A percentile compares a stretch with the other conserved stretches of the same genome.
These are phyloP conservation scores for Lachnellula cervina DNA, from an alignment of 2,329 filamentous ascomycete genomes.

Conservation along the genomic window DNA sequence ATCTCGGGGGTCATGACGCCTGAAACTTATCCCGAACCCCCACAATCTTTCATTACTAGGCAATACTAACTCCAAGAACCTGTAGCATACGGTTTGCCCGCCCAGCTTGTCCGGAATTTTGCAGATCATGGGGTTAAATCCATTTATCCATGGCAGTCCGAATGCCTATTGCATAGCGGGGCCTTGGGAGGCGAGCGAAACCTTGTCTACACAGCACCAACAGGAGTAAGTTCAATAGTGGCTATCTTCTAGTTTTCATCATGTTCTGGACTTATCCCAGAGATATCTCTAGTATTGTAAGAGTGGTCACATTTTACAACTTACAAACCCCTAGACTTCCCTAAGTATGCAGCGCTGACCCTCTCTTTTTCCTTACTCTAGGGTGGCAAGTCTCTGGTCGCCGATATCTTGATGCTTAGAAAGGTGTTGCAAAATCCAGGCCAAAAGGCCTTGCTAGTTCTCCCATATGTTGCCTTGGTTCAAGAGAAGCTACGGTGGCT, in stretches of 20 bases:
- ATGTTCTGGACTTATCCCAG: background rate
- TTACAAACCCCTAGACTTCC: background rate
- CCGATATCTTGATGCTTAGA: conserved; percentile 68
- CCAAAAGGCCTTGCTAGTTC: conserved; percentile 65
- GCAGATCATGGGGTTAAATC: conserved; percentile 60
- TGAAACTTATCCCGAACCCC: too few species aligned
- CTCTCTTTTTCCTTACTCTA: background rate
- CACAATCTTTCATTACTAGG: too few species aligned
- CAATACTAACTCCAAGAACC: too few species aligned
- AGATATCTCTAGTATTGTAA: background rate
- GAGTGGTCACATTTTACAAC: background rate
- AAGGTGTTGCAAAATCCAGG: conserved; percentile 58
- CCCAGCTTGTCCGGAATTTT: conserved; percentile 59
- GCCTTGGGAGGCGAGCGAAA: conserved; percentile 62
- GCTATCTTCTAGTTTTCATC: background rate
- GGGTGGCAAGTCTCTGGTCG: conserved; percentile 72
- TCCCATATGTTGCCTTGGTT: conserved; percentile 74
- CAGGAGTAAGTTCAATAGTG: conserved; percentile 39
- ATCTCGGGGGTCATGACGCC: too few species aligned
- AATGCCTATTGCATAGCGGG: conserved; percentile 64
- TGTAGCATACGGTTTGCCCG: conserved; percentile 54
- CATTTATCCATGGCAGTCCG: conserved; percentile 77
- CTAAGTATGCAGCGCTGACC: background rate
- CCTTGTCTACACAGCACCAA: conserved; percentile 75
- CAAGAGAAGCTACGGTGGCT: conserved; percentile 77